Evolutionary conservation across 2,329 filamentous ascomycete genomes (phyloP), one percentile per base, ranked within the genome.

Genomic region (Verruconis gallopava): DNA sequence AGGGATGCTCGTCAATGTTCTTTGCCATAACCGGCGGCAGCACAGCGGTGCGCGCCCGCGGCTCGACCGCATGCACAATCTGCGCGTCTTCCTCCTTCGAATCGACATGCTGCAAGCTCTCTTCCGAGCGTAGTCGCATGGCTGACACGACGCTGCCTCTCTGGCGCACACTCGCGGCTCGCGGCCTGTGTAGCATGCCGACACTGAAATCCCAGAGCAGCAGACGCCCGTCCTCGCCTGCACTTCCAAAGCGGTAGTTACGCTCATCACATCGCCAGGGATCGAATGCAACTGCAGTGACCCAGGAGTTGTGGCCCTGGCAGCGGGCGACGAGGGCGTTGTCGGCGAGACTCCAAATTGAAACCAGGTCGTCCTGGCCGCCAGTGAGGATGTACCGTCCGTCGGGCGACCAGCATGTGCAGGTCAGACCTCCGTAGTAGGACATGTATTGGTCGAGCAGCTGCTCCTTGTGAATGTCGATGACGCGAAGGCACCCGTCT

Each of bases 201-300:
- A 94, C 85, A 50, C 81, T 94, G 58, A 98, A 98, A 65, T 98
- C 91, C 91, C 91, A 98, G 11, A 98, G 67, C 45, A 94, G 75
- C 14, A 98, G 67, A 44, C 86, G 73, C 52, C 88, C 85, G 58
- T 98, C 91, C 57, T 96, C 89, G 12, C 89, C 91, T 1, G 98
- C 89, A 53, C 85, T 94, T 21, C 91, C 91, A 53, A 98, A 94
- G 1, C 91, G 77, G 62, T 98, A 98, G 53, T 85, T 96, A 51
- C 82, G 77, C 56, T 93, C 85, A 55, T 98, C 91, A 55, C 91
- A 98, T 48, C 88, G 75, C 91, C 91, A 98, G 0, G 86, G 86
- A 58, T 98, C 91, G 58, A 96, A 98, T 3, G 85, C 85, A 30
- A 98, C 85, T 13, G 80, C 78, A 3, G 85, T 86, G 1, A 98